These are phyloP conservation scores for Lichtheimia ramosa DNA, from an alignment of 371 early-diverging fungal genomes.

Conservation along the genomic window DNA sequence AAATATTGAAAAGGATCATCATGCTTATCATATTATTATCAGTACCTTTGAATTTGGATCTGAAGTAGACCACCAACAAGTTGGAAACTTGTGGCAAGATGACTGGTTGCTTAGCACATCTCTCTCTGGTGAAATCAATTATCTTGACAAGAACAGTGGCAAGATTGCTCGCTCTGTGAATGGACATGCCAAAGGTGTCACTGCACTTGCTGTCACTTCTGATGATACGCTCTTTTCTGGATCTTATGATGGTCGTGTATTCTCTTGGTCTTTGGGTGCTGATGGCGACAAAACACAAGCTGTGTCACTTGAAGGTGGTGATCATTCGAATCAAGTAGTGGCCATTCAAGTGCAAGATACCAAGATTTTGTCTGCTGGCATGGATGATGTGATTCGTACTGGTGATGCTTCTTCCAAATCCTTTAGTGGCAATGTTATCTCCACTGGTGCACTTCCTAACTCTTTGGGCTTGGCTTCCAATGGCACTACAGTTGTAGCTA, in stretches of 20 bases:
- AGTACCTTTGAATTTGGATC: slow-evolving; percentile 56
- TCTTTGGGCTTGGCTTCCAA: slow-evolving; percentile 45
- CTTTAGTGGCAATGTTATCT: slow-evolving; percentile 28
- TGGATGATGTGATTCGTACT: slow-evolving; percentile 72
- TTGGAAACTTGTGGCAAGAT: slow-evolving; percentile 91
- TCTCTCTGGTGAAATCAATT: slow-evolving; percentile 81
- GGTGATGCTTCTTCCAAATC: slow-evolving; percentile 17
- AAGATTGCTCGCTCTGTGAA: slow-evolving; percentile 57
- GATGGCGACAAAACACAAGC: slow-evolving; percentile 32
- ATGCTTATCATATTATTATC: not conserved
- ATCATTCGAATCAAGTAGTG: slow-evolving; percentile 74
- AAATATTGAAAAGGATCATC: not conserved
- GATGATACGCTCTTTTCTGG: slow-evolving; percentile 77
- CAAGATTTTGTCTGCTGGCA: slow-evolving; percentile 64
- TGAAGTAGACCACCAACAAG: slow-evolving; percentile 79
- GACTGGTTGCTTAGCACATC: slow-evolving; percentile 76
- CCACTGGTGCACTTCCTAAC: slow-evolving; percentile 56
- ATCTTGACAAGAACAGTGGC: slow-evolving; percentile 67
- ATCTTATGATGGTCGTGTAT: slow-evolving; percentile 90
- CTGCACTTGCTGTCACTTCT: slow-evolving; percentile 64
- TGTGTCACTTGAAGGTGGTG: slow-evolving; percentile 48
- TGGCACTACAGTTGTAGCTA: slow-evolving; percentile 52
- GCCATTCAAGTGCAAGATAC: slow-evolving; percentile 42
- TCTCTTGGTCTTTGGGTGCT: slow-evolving; percentile 56
- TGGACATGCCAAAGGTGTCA: slow-evolving; percentile 88